phyloP scores from a whole-genome alignment of 306 rosid species.

The Gynostemma pentaphyllum region DNA sequence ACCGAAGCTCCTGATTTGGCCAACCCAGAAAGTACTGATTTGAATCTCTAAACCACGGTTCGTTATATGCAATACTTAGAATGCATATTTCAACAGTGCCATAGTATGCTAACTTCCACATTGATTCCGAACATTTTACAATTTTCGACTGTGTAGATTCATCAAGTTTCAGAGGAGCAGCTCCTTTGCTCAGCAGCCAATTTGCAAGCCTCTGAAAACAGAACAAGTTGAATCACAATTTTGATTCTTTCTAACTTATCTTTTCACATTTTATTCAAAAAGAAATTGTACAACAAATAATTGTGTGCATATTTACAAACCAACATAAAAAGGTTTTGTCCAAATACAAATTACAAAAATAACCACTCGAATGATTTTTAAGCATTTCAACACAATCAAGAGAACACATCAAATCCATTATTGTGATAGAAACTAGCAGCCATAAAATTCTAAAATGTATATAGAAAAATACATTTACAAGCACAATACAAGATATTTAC shows the following conservation, averaged over 20 bases:
- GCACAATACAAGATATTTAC: too few relatives aligned
- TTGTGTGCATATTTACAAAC: background rate
- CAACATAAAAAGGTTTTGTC: background rate
- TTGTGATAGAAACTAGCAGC: too few relatives aligned
- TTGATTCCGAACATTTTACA: slow-evolving; percentile 77
- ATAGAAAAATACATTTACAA: too few relatives aligned
- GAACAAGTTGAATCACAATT: background rate
- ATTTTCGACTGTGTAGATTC: slow-evolving; percentile 53
- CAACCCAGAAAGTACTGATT: slow-evolving; percentile 62
- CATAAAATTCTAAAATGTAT: too few relatives aligned
- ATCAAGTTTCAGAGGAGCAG: slow-evolving; percentile 43
- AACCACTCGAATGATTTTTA: too few relatives aligned
- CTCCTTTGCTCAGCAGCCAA: slow-evolving; percentile 47
- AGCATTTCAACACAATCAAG: too few relatives aligned
- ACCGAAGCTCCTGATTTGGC: slow-evolving; percentile 88
- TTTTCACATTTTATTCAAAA: background rate
- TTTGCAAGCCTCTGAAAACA: slow-evolving; percentile 51
- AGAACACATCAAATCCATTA: too few relatives aligned
- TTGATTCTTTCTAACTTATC: background rate
- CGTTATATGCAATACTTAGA: slow-evolving; percentile 37
- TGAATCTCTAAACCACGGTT: slow-evolving; percentile 75
- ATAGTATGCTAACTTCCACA: slow-evolving; percentile 90
- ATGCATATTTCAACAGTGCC: slow-evolving; percentile 62
- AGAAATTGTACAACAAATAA: background rate
- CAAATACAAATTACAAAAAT: background rate